Conservation (phyloP, 2,329 filamentous ascomycete species). For the Exophiala oligosperma region DNA sequence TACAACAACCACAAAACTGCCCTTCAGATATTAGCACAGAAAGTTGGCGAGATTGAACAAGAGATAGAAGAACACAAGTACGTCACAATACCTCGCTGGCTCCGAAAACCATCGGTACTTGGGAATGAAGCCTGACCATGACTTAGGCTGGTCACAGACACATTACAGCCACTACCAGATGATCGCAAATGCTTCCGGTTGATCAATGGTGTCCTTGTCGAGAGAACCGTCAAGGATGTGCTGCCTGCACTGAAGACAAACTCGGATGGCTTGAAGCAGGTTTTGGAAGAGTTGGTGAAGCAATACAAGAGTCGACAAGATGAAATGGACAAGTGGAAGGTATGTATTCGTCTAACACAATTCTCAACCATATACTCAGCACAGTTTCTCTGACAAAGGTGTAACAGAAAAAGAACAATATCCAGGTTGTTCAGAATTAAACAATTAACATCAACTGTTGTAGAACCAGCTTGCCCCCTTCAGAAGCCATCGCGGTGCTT, state of each 20-base stretch:
- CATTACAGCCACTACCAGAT: conserved; percentile 74
- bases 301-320: conserved; percentile 94
- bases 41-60: conserved; percentile 96
- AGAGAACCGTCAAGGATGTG: conserved; percentile 90
- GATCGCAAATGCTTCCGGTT: conserved; percentile 98
- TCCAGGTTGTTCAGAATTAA: conserved; percentile 48
- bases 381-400: no score
- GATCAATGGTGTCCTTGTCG: conserved; percentile 95
- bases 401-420: conserved; percentile 49
- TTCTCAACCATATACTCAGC: no score
- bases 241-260: conserved; percentile 90
- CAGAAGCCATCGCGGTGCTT: no score
- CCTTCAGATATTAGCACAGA: conserved; percentile 89
- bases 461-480: no score
- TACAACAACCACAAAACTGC: conserved; percentile 62
- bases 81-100: conserved; percentile 36
- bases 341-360: conserved; percentile 44
- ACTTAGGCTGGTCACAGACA: conserved; percentile 86
- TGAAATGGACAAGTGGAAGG: conserved; percentile 98
- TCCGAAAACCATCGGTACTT: not conserved
- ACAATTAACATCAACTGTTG: not conserved
- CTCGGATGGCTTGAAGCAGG: conserved; percentile 88
- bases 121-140: not conserved
- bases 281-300: conserved; percentile 90
- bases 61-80: conserved; percentile 98